Evolutionary conservation across 306 rosid genomes (phyloP).

Genomic region (Citrullus colocynthis): DNA sequence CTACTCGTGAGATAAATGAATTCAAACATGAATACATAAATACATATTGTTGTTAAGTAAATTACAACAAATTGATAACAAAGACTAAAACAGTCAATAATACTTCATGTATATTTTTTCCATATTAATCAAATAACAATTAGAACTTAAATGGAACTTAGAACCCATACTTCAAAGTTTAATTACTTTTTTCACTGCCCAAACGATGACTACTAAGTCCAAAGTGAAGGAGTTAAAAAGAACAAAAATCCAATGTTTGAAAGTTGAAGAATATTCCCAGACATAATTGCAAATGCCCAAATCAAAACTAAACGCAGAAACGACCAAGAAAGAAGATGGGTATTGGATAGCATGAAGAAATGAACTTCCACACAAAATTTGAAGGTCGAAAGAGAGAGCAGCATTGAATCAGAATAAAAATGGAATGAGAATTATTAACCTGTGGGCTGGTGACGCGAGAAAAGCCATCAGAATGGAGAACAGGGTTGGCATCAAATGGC

Average conservation of each 20-base stretch:
- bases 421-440: conserved; percentile 15
- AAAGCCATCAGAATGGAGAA: conserved; percentile 19
- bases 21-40: too few species aligned
- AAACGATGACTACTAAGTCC: not conserved
- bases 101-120: too few species aligned
- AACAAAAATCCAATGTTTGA: not conserved
- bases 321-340: not conserved
- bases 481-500: conserved; percentile 40
- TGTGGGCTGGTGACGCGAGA: conserved; percentile 36
- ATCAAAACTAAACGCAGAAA: not conserved
- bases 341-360: not conserved
- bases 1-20: not conserved
- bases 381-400: not conserved
- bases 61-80: not conserved
- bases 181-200: not conserved
- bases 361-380: not conserved
- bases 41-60: not conserved
- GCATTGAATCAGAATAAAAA: not conserved
- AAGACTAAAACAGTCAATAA: not conserved
- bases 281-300: not conserved
- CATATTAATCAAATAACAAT: not conserved
- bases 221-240: not conserved
- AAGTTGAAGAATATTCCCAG: not conserved
- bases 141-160: not conserved
- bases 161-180: not conserved